A percentile compares a stretch with the other conserved stretches of the same genome.
These are phyloP conservation scores for Ustanciosporium gigantosporum DNA, from an alignment of 1,284 basidiomycete genomes.

Conservation along the genomic window DNA sequence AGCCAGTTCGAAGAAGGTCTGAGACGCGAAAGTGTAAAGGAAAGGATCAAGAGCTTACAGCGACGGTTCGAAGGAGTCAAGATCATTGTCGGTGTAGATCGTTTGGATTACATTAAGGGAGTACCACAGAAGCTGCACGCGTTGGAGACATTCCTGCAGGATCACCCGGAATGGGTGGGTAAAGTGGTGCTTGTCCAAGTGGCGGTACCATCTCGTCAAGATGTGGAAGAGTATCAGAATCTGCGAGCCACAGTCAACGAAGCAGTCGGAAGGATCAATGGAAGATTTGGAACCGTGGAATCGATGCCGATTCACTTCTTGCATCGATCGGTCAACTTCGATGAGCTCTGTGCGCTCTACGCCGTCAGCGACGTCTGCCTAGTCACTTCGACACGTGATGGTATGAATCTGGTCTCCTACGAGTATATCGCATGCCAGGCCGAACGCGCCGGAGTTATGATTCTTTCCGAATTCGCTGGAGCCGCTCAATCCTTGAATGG, in stretches of 20 bases:
- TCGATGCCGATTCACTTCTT: slow-evolving; percentile 99
- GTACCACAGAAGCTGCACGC: slow-evolving; percentile 97
- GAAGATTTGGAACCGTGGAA: slow-evolving; percentile 95
- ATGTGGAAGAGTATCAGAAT: slow-evolving; percentile 99
- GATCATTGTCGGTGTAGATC: slow-evolving; percentile 96
- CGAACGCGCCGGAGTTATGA: slow-evolving; percentile 90
- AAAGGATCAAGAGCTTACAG: slow-evolving; percentile 79
- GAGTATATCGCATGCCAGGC: slow-evolving; percentile 97
- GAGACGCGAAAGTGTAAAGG: slow-evolving; percentile 75
- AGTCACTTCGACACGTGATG: slow-evolving; percentile 91
- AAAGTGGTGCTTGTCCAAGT: slow-evolving; percentile 96
- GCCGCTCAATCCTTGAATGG: slow-evolving; percentile 74
- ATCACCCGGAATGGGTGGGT: slow-evolving; percentile 99
- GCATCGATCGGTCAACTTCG: slow-evolving; percentile 80
- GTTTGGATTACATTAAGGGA: slow-evolving; percentile 99
- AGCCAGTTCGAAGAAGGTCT: slow-evolving; percentile 84
- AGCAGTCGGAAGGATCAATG: slow-evolving; percentile 95
- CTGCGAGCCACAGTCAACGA: slow-evolving; percentile 94
- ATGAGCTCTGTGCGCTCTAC: slow-evolving; percentile 94
- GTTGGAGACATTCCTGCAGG: slow-evolving; percentile 90
- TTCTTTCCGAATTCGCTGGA: slow-evolving; percentile 96
- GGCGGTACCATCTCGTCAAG: slow-evolving; percentile 94
- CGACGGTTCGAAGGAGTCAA: slow-evolving; percentile 91
- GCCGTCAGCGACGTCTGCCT: slow-evolving; percentile 95
- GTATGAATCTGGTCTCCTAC: slow-evolving; percentile 99